Base-by-base conservation (phyloP, 805 yeast genomes). In the Pichia manshurica region DNA sequence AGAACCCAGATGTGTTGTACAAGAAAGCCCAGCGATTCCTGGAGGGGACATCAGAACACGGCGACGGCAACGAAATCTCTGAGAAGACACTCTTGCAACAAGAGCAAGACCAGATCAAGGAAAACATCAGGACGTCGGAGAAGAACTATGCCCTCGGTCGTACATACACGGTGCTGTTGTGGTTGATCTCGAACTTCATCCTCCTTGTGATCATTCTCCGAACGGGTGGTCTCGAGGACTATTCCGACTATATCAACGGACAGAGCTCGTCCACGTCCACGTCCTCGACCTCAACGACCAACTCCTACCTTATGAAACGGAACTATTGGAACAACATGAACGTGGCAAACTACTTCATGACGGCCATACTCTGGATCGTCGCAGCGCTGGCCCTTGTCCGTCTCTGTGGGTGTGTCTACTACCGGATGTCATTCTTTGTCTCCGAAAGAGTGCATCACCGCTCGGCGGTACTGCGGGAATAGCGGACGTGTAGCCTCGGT, bases 81-180 rank as follows among this genome's bases (percentile, higher is more conserved):
- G 47, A 49, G 13, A 79, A 78, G 49, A 82, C 82, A 46, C 53
- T 52, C 28, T 49, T 48, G 15, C 38, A 53, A 4, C 32, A 17
- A 6, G 42, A 47, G 39, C 46, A 52, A 2, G 41, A 41, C 13
- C 2, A 42, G 25, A 23, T 35, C 31, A 17, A 44, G 12, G 40
- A 32, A 33, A 50, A 40, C 36, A 32, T 55, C 33, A 56, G 55
- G 44, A 51, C 56, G 33, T 59, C 65, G 13, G 65, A 57, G 29
- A 82, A 88, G 60, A 90, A 90, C 64, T 91, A 90, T 65, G 97
- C 97, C 0, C 77, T 85, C 54, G 81, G 91, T 55, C 77, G 99
- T 65, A 86, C 98, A 1, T 67, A 86, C 53, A 93, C 95, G 1
- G 96, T 91, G 32, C 70, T 91, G 48, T 66, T 84, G 2, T 91